Evolutionary conservation across 2,329 filamentous ascomycete species (phyloP), one percentile per base, ranked within the genome.

Genomic region (Onygenales sp.): DNA sequence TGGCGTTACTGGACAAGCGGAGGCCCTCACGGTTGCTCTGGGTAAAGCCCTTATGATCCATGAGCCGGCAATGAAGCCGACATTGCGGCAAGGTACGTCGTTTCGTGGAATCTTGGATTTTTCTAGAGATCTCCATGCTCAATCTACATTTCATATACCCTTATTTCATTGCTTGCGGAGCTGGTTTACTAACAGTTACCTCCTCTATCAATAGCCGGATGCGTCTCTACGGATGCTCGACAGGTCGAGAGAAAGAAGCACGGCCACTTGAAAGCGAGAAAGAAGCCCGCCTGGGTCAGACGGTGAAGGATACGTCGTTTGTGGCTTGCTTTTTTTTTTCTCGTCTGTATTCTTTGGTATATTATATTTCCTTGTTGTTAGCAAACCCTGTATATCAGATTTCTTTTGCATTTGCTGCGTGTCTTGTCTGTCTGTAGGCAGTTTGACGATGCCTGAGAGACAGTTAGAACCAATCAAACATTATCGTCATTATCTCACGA

Each of bases 221-320:
- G 87, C 70, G 82, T 98, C 59, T 94, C 91, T 51, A 86, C 92
- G 66, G 92, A 98, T 75, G 82, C 85, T 54, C 89, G 92, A 75
- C 84, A 79, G 66, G 94, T 98, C 61, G 93, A 98, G 76, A 92
- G 93, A 70, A 98, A 98, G 85, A 97, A 98, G 82, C 83, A 89
- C 54, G 94, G 93, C 62, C 88, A 89, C 66, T 73, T 95, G 75
- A 98, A 98, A 81, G 92, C 93, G 54, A 87, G 93, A 74, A 98
- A 98, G 84, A 94, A 87, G 83, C 92, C 92, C 56, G 82, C 93
- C 64, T 98, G 94, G 93, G 91, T 97, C 79, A 97, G 96, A 83
- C 77, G 82, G 69, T 85, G 61, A 71, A 58, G 53, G 51, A 52
- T 51, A 58, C 37, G 34, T 46, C 13, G 49, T 54, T 54, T 43